Evolutionary conservation across 371 early-diverging fungal genomes (phyloP), one percentile per base, ranked within the genome.

Genomic region (Phascolomyces articulosus): DNA sequence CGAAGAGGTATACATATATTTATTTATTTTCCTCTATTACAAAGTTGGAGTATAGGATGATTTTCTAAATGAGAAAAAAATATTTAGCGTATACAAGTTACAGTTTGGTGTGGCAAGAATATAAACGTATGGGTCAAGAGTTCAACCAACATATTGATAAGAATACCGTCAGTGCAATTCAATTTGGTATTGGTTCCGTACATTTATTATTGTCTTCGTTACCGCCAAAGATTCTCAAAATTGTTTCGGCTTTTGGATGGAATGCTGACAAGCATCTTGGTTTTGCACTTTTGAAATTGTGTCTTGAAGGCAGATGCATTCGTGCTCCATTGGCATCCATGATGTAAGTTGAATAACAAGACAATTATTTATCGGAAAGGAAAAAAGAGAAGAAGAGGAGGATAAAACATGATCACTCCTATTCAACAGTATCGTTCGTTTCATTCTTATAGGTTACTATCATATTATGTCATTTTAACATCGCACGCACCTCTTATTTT

Each of bases 191-290:
- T 60, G 87, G 87, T 47, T 79, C 87, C 0, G 82, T 83, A 28
- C 77, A 87, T 63, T 66, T 85, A 18, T 72, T 87, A 4, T 63
- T 84, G 20, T 82, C 87, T 4, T 77, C 78, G 1, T 68, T 87
- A 64, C 85, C 87, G 0, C 72, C 79, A 40, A 87, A 87, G 61
- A 80, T 84, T 31, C 74, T 84, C 1, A 74, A 76, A 10, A 69
- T 87, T 41, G 73, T 87, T n/a, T 68, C 77, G 11, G 80, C 83
- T 0, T 79, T 85, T 48, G 85, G 85, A 21, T 84, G 82, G 78
- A 75, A 74, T 27, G 84, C 82, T 9, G 83, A 87, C 68, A 79
- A 79, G 57, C 75, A 79, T 18, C 77, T 85, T 63, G 87, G 87
- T 18, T 82, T 87, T 60, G 82, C 80, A 9, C 59, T 85, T n/a